These are phyloP conservation scores for Adansonia grandidieri DNA, from an alignment of 441 rosid species.

Conservation along the genomic window DNA sequence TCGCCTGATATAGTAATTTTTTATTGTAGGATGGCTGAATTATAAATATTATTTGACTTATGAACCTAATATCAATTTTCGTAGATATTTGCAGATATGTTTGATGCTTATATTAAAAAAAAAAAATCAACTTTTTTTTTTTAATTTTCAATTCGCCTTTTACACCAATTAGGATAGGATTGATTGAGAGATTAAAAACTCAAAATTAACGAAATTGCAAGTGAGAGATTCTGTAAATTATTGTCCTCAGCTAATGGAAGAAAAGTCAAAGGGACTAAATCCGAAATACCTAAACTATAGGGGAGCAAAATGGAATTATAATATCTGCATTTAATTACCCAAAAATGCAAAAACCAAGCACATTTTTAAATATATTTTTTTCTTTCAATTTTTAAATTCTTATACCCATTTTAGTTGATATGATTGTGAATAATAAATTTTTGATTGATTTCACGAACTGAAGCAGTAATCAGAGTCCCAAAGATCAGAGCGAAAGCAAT, in stretches of 20 bases:
- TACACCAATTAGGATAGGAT: too few relatives aligned
- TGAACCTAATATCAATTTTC: too few relatives aligned
- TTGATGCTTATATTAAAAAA: too few relatives aligned
- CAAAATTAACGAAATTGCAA: too few relatives aligned
- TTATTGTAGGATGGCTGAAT: too few relatives aligned
- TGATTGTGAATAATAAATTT: not conserved
- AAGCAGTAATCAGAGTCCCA: slow-evolving; percentile 19
- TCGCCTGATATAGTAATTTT: not conserved
- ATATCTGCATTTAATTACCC: not conserved
- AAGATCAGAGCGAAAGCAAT: not conserved
- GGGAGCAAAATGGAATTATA: not conserved
- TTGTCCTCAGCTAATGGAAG: too few relatives aligned
- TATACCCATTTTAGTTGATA: not conserved
- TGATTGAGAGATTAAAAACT: too few relatives aligned
- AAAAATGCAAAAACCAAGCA: not conserved
- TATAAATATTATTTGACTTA: too few relatives aligned
- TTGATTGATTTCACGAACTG: slow-evolving; percentile 9
- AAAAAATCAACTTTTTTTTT: too few relatives aligned
- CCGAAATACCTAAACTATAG: not conserved
- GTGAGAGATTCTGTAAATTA: too few relatives aligned
- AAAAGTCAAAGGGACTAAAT: not conserved
- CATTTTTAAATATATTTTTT: not conserved
- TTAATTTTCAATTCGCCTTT: too few relatives aligned
- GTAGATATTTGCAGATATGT: too few relatives aligned
- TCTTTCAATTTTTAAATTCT: not conserved